Evolutionary conservation across 1,284 basidiomycete species (phyloP).

Genomic region (Cutaneotrichosporon dermatis): DNA sequence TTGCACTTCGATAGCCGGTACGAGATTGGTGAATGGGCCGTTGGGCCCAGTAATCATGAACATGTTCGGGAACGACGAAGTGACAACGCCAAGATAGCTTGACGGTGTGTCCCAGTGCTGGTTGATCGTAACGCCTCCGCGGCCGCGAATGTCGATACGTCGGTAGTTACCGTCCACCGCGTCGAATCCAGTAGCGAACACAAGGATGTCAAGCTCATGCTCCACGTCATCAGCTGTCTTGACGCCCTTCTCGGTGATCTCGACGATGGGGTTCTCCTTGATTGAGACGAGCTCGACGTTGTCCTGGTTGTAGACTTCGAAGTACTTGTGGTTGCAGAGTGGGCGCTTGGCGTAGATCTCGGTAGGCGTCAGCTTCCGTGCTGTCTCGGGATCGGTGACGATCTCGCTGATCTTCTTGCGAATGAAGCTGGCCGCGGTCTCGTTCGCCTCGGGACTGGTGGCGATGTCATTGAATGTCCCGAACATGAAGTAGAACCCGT

Average conservation of each 20-base stretch:
- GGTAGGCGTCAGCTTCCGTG: conserved; percentile 6
- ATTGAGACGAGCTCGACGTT: conserved; percentile 14
- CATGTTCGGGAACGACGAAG: conserved; percentile 12
- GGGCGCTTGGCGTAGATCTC: conserved; percentile 14
- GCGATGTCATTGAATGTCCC: conserved; percentile 15
- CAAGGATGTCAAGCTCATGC: conserved; percentile 13
- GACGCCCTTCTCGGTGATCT: background rate
- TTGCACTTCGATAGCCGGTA: conserved; percentile 13
- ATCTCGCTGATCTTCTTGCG: conserved; percentile 10
- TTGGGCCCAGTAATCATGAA: conserved; percentile 16
- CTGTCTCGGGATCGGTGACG: conserved; percentile 15
- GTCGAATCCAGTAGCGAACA: conserved; percentile 17
- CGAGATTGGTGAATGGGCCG: conserved; percentile 15
- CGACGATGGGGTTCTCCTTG: conserved; percentile 10
- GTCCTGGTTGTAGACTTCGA: conserved; percentile 14
- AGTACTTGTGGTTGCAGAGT: conserved; percentile 14
- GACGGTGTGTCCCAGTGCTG: conserved; percentile 9
- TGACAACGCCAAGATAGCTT: conserved; percentile 12
- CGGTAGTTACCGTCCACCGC: conserved; percentile 15
- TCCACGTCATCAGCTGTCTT: conserved; percentile 8
- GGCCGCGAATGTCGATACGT: conserved; percentile 10
- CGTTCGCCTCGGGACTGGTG: conserved; percentile 5
- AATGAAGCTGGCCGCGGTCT: conserved; percentile 10
- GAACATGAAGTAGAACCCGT: conserved; percentile 17
- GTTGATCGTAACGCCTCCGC: conserved; percentile 5